These are phyloP conservation scores for Akanthomyces dipterigenus DNA, from an alignment of 2,329 filamentous ascomycete species.

Conservation along the genomic window DNA sequence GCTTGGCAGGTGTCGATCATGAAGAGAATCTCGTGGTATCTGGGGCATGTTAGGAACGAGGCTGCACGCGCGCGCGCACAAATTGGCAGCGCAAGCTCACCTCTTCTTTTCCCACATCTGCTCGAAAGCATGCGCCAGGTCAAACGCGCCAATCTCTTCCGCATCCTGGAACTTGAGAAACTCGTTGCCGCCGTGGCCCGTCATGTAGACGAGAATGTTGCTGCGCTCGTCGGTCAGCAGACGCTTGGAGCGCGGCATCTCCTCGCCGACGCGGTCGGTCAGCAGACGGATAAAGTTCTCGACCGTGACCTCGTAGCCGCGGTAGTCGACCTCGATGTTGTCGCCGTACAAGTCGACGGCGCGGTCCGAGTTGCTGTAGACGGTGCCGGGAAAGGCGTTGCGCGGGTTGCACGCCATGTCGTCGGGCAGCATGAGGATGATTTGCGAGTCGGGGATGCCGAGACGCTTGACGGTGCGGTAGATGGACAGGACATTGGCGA, in stretches of 20 bases:
- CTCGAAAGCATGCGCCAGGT: constrained; percentile 93
- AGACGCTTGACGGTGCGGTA: constrained; percentile 98
- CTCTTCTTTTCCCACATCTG: constrained; percentile 99
- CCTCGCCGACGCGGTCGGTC: constrained; percentile 88
- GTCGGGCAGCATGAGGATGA: constrained; percentile 99
- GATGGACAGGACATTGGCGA: constrained; percentile 93
- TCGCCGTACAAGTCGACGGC: constrained; percentile 95
- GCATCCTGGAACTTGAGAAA: constrained; percentile 98
- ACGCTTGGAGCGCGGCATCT: constrained; percentile 91
- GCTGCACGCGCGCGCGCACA: neutral
- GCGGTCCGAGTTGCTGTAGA: constrained; percentile 96
- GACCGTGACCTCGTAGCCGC: constrained; percentile 96
- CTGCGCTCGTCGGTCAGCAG: constrained; percentile 90
- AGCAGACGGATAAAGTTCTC: constrained; percentile 96
- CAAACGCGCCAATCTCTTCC: constrained; percentile 94
- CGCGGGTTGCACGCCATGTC: constrained; percentile 99
- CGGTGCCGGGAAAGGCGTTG: constrained; percentile 94
- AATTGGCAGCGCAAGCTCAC: constrained; percentile 25
- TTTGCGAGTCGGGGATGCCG: constrained; percentile 95
- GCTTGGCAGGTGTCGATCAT: constrained; percentile 99
- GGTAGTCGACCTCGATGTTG: constrained; percentile 98
- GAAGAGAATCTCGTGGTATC: constrained; percentile 95
- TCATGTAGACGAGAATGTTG: constrained; percentile 99
- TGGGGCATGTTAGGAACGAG: constrained; percentile 22
- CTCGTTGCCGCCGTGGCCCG: constrained; percentile 93